phyloP scores from a whole-genome alignment of 306 rosid genomes.

The Cicer chorassanicum region DNA sequence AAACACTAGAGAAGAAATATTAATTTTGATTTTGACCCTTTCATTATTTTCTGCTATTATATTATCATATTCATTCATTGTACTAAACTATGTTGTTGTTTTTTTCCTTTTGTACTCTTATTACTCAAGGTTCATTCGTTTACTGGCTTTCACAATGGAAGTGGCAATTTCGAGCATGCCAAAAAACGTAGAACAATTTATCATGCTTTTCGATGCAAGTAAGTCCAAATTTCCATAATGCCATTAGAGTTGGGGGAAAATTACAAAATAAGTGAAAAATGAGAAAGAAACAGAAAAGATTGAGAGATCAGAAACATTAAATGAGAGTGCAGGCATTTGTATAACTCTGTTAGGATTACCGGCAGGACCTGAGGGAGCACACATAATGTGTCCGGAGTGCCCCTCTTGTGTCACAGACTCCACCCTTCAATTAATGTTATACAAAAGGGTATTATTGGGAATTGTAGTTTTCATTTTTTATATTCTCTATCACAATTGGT shows the following conservation, averaged over 20 bases:
- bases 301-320: slow-evolving; percentile 33
- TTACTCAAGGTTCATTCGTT: slow-evolving; percentile 73
- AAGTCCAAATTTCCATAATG: slow-evolving; percentile 51
- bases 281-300: slow-evolving; percentile 37
- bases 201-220: slow-evolving; percentile 92
- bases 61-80: background rate
- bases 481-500: slow-evolving; percentile 52
- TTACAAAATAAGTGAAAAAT: slow-evolving; percentile 28
- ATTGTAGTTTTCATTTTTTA: slow-evolving; percentile 48
- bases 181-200: slow-evolving; percentile 78
- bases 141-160: slow-evolving; percentile 87
- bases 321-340: slow-evolving; percentile 42
- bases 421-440: slow-evolving; percentile 31
- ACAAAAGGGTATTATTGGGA: slow-evolving; percentile 71
- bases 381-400: slow-evolving; percentile 81
- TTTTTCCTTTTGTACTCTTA: background rate
- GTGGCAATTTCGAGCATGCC: slow-evolving; percentile 92
- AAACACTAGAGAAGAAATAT: slow-evolving; percentile 18
- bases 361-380: slow-evolving; percentile 41
- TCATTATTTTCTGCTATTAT: background rate
- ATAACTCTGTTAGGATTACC: slow-evolving; percentile 50
- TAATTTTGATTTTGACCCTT: no score
- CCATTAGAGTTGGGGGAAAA: background rate
- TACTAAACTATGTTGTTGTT: background rate
- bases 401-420: slow-evolving; percentile 60